Base-by-base conservation (phyloP, 768 basidiomycete species). In the Vararia minispora region DNA sequence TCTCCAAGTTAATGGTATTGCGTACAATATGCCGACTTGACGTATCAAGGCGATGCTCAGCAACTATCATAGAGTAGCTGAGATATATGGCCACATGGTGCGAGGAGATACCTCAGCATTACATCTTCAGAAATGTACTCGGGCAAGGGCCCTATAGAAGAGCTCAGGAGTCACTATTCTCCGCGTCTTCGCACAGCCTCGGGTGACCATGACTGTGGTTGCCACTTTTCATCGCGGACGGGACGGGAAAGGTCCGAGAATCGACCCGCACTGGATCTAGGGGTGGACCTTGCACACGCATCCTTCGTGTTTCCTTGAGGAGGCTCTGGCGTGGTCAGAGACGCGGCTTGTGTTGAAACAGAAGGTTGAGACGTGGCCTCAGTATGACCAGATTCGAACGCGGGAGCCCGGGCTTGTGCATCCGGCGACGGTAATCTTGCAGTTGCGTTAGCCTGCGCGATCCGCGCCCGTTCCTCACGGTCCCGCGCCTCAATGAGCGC, bases 121-220 rank as follows among this genome's bases (percentile, higher is more conserved):
- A n/a, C n/a, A n/a, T n/a, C n/a, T n/a, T n/a, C n/a, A n/a, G n/a
- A n/a, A n/a, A n/a, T n/a, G n/a, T n/a, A n/a, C n/a, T n/a, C n/a
- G n/a, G n/a, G n/a, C n/a, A n/a, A n/a, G n/a, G n/a, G n/a, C n/a
- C n/a, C n/a, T n/a, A n/a, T n/a, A n/a, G n/a, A n/a, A n/a, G n/a
- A n/a, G n/a, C n/a, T n/a, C n/a, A n/a, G n/a, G n/a, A n/a, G n/a
- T n/a, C n/a, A n/a, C n/a, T n/a, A n/a, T n/a, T n/a, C 28, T 11
- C 41, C 17, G 3, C 36, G 32, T 29, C 28, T 35, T 2, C 29
- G 35, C 10, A 21, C 22, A 6, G 33, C n/a, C 16, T 32, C 35
- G 11, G 47, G 45, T 5, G 33, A 33, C 45, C 47, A 48, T 16
- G 41, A 11, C 18, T 46, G 39, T 3, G 47, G 47, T 28, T 46